Percentiles rank a stretch among this genome's conserved stretches.
Conservation (phyloP, 1,284 basidiomycete species). For the Boletus nobilissimus region DNA sequence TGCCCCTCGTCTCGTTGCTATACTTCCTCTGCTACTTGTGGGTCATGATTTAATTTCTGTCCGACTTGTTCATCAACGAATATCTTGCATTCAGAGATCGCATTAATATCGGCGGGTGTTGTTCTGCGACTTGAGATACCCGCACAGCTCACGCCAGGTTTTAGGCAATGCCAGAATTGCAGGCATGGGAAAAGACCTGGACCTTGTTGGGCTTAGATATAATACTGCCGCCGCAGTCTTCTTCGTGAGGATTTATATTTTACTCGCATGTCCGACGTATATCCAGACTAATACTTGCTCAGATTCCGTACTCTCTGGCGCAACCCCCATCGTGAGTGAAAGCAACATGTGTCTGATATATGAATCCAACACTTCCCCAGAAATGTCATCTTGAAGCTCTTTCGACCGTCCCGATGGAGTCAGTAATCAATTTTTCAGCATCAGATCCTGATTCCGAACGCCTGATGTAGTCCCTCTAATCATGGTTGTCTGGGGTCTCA, state of each 20-base stretch:
- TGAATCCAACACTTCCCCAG: slow-evolving; percentile 34
- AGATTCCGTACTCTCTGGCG: slow-evolving; percentile 56
- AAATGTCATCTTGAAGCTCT: slow-evolving; percentile 56
- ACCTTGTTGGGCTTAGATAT: slow-evolving; percentile 53
- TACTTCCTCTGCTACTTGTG: slow-evolving; percentile 66
- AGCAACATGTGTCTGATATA: background rate
- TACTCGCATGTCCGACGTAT: background rate
- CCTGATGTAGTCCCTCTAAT: slow-evolving; percentile 52
- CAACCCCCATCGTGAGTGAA: slow-evolving; percentile 57
- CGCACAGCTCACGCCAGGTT: slow-evolving; percentile 1
- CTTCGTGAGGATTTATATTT: slow-evolving; percentile 49
- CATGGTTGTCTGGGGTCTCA: slow-evolving; percentile 59
- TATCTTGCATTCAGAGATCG: slow-evolving; percentile 44
- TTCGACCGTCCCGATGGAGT: slow-evolving; percentile 59
- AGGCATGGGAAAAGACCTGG: slow-evolving; percentile 53
- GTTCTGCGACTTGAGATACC: background rate
- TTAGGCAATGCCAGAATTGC: slow-evolving; percentile 49
- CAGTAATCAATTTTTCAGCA: background rate
- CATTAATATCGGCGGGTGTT: slow-evolving; percentile 44
- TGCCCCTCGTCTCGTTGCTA: slow-evolving; percentile 60
- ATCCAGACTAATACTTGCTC: background rate
- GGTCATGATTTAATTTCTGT: no score
- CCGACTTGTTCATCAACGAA: background rate
- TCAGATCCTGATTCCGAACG: slow-evolving; percentile 3
- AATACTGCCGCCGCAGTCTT: slow-evolving; percentile 58